Conservation (phyloP, 164 flowering plant genomes). For the Cinnamomum chago region DNA sequence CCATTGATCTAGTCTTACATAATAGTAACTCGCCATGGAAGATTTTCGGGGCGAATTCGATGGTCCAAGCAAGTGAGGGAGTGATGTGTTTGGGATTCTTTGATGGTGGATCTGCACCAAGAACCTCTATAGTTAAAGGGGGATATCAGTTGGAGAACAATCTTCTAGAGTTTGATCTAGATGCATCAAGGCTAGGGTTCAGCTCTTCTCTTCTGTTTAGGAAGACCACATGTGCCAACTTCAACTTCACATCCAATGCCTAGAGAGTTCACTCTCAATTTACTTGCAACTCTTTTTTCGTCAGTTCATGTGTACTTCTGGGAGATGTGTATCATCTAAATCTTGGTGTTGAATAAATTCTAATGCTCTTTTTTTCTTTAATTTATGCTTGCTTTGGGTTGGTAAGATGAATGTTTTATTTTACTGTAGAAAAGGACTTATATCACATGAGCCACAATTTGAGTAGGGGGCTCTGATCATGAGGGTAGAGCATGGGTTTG, state of each 20-base stretch:
- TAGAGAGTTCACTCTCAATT: no score
- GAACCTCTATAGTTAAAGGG: slow-evolving; percentile 46
- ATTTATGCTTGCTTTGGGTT: no score
- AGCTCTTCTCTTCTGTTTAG: slow-evolving; percentile 33
- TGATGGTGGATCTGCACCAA: slow-evolving; percentile 38
- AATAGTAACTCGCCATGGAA: slow-evolving; percentile 34
- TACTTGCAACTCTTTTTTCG: no score
- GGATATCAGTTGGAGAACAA: slow-evolving; percentile 60
- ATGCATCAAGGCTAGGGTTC: slow-evolving; percentile 35
- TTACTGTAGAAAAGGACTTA: no score
- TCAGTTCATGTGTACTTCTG: no score
- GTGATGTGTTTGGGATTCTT: slow-evolving; percentile 53
- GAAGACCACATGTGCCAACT: slow-evolving; percentile 38
- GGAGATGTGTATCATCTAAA: no score
- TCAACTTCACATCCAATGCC: slow-evolving; percentile 19
- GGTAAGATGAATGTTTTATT: no score
- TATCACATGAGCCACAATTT: no score
- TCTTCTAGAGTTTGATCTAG: slow-evolving; percentile 53
- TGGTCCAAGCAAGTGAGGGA: slow-evolving; percentile 36
- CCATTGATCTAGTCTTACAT: slow-evolving; percentile 41
- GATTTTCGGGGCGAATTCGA: slow-evolving; percentile 48
- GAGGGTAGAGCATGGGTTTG: no score
- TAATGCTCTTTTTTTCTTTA: no score
- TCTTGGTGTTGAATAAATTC: no score
- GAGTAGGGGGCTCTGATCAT: no score